A percentile compares a stretch with the other conserved stretches of the same genome.
These are phyloP conservation scores for Citrus unshiu DNA, from an alignment of 345 rosid species.

Conservation along the genomic window DNA sequence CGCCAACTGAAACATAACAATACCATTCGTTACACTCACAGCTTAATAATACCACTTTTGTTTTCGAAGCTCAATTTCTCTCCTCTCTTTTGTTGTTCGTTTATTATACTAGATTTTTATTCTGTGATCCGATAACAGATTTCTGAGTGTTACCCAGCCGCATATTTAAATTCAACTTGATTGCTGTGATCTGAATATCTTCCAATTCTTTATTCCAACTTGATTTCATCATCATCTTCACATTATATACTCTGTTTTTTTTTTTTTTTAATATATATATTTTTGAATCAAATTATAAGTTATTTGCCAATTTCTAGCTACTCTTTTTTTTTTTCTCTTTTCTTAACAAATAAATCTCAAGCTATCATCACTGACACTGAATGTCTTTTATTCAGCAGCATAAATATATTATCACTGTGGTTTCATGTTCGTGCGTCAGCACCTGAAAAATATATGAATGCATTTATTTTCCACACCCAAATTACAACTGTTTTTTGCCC, in stretches of 20 bases:
- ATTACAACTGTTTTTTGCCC: too few species aligned
- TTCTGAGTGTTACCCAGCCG: neutral
- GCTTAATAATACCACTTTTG: neutral
- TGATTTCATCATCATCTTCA: neutral
- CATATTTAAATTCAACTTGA: neutral
- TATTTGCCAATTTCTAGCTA: too few species aligned
- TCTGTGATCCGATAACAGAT: neutral
- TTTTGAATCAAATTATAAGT: too few species aligned
- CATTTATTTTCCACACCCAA: too few species aligned
- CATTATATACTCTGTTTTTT: neutral
- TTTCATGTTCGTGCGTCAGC: too few species aligned
- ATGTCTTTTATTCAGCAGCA: too few species aligned
- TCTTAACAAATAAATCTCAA: too few species aligned
- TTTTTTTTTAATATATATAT: too few species aligned
- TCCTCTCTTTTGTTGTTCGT: neutral
- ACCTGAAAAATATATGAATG: too few species aligned
- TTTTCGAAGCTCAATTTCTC: neutral
- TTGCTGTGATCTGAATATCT: neutral
- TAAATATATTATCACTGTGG: too few species aligned
- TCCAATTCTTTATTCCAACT: constrained; percentile 1
- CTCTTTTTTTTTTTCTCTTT: too few species aligned
- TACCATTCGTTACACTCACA: neutral
- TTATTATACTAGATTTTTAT: neutral
- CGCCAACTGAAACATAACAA: constrained; percentile 32
- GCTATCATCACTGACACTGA: too few species aligned